phyloP scores from a whole-genome alignment of 768 basidiomycete genomes.

The Calvatia gigantea region DNA sequence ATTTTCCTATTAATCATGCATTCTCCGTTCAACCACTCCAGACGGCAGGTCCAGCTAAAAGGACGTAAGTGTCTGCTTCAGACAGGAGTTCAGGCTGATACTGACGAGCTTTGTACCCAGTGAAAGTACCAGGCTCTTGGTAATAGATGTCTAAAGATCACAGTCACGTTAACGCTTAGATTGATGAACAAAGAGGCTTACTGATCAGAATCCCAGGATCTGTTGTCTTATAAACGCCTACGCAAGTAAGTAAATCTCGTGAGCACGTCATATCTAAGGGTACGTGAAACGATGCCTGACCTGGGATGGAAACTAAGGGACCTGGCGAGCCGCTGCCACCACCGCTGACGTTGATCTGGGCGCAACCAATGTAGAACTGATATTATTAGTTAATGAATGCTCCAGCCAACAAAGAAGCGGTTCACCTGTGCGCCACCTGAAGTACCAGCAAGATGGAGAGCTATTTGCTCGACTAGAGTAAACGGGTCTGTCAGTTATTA shows the following conservation, averaged over 20 bases:
- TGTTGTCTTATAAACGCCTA: conserved; percentile 27
- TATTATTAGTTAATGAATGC: no score
- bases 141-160: conserved; percentile 23
- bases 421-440: conserved; percentile 27
- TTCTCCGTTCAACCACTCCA: conserved; percentile 10
- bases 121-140: conserved; percentile 20
- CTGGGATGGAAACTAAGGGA: conserved; percentile 23
- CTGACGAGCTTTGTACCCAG: conserved; percentile 32
- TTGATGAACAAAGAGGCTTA: conserved; percentile 13
- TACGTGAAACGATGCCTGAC: not conserved
- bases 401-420: no score
- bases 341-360: conserved; percentile 31
- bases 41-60: conserved; percentile 28
- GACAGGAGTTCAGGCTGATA: not conserved
- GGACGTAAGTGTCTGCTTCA: not conserved
- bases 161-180: not conserved
- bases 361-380: conserved; percentile 36
- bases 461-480: conserved; percentile 41
- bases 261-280: not conserved
- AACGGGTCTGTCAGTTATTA: no score
- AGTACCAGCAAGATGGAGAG: conserved; percentile 27
- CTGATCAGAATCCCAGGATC: conserved; percentile 33
- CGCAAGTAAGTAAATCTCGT: not conserved
- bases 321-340: conserved; percentile 27
- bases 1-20: not conserved